Evolutionary conservation across 2,329 filamentous ascomycete species (phyloP), one percentile per base, ranked within the genome.

Genomic region (Sclerotiophoma versabilis): DNA sequence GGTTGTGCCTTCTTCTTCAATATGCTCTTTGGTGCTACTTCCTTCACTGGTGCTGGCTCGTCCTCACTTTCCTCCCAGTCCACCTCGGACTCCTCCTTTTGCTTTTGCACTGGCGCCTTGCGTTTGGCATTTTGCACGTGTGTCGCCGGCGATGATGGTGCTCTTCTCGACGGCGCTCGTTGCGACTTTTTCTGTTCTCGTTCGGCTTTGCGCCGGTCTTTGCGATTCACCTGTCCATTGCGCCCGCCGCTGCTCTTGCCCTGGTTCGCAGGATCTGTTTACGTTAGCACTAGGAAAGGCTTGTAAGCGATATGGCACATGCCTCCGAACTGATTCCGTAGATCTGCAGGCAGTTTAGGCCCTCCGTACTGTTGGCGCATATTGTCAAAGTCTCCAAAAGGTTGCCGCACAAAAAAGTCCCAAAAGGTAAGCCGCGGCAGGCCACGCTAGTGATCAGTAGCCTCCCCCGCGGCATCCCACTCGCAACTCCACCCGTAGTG

Each of bases 161-260:
- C 49, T 10, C 29, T 42, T 39, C 34, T 37, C 10, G 57, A 49
- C 8, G 62, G 62, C 32, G 57, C 62, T 49, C 72, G 74, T 56
- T 78, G 77, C 23, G 73, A 66, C 71, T 84, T 89, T 72, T 86
- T 89, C 63, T 84, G 79, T 19, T 79, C 76, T 49, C 89, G 82
- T 63, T 89, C 85, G 14, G 83, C 83, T 69, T 87, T 91, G 50
- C 90, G 83, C 54, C 84, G 82, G 48, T 89, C 86, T 76, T 90
- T 90, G 62, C 88, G 81, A 47, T 72, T 73, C 41, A 65, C 47
- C 25, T 64, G 66, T 34, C 61, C 67, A 48, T 69, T 65, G 51
- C 69, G 66, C 32, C 63, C 51, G 45, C 68, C 63, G n/a, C 56
- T 62, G 48, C 57, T 59, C 25, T 63, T 66, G 33, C 58, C 59